Evolutionary conservation across 805 yeast genomes (phyloP), one percentile per base, ranked within the genome.

Genomic region (Saturnispora gosingensis): DNA sequence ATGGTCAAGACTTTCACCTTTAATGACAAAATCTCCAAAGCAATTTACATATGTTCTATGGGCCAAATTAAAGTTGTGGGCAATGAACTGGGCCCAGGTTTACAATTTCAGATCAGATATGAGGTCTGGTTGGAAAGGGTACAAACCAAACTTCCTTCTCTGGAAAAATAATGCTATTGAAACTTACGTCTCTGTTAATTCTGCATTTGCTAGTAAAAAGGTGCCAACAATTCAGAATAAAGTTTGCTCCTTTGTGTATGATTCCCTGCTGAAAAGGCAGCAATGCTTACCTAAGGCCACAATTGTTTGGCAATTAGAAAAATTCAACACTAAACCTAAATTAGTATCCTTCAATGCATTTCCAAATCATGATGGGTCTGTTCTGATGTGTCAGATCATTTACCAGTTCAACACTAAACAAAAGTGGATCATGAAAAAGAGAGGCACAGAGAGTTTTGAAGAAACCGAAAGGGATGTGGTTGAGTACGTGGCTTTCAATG

Each of bases 141-240:
- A 76, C 52, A 84, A 81, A 66, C 87, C 90, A 32, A 70, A 80
- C 43, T 84, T 83, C 57, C 64, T 80, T 20, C 77, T 81, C 54
- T 90, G 96, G 96, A 87, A 86, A 66, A 91, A 88, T 67, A 76
- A 75, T 30, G 95, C 95, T 7, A 81, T 90, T 59, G 88, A 88
- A 58, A 73, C 72, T 48, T 89, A 81, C 65, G 85, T 84, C 28
- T 78, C 78, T 52, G 83, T 87, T n/a, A 88, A 90, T 68, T 81
- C 82, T 61, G 82, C 88, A 2, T 90, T 90, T 72, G 91, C 95
- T 2, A 63, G 72, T 18, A 73, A 72, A 32, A 72, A 82, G 56
- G 61, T 88, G 45, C 69, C 66, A 34, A 59, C 72, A 13, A 69
- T 80, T 11, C 72, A 71, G 52, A 69, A 72, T 42, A 61, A 67